Base-by-base conservation (phyloP, 495 filamentous ascomycete genomes). In the Chlorociboria aeruginascens region DNA sequence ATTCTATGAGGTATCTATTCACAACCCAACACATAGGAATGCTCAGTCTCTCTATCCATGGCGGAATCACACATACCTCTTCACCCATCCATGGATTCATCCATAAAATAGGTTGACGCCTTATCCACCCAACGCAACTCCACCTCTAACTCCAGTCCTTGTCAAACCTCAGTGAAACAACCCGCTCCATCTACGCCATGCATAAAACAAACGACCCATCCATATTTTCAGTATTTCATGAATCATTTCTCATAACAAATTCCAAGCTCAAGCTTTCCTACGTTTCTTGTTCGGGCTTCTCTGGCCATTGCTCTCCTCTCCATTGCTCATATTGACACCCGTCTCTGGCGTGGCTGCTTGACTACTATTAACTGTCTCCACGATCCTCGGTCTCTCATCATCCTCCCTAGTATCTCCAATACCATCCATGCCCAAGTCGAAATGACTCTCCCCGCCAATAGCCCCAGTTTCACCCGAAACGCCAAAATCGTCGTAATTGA, bases 361-460 rank as follows among this genome's bases (percentile, higher is more conserved):
- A 36, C 55, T 58, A 17, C 31, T 45, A 29, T 48, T 31, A 8
- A 28, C 29, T 6, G 50, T 48, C 43, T 57, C 51, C 6, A 54
- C 48, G 45, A 54, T 44, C 9, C 42, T 8, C 20, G n/a, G 17
- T 25, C 20, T 25, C 20, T 25, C 20, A 25, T 25, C 20, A 25
- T 25, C 20, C 20, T 25, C 30, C 9, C 43, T 48, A 17, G 14
- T 32, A 25, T 51, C 51, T 35, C 46, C 32, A 8, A 42, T 41
- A 33, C 48, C 51, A 42, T 58, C 55, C 55, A 58, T 58, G 13
- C 55, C 55, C 3, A 58, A 17, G 45, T 58, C 55, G 30, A 58
- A 58, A 29, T 57, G 54, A 13, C 45, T 49, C 6, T 53, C 50
- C 9, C 54, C 54, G 33, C 48, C 46, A n/a, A 32, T 46, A 25